Evolutionary conservation across 2,329 filamentous ascomycete species (phyloP).

Genomic region (Hymenoscyphus infarciens): DNA sequence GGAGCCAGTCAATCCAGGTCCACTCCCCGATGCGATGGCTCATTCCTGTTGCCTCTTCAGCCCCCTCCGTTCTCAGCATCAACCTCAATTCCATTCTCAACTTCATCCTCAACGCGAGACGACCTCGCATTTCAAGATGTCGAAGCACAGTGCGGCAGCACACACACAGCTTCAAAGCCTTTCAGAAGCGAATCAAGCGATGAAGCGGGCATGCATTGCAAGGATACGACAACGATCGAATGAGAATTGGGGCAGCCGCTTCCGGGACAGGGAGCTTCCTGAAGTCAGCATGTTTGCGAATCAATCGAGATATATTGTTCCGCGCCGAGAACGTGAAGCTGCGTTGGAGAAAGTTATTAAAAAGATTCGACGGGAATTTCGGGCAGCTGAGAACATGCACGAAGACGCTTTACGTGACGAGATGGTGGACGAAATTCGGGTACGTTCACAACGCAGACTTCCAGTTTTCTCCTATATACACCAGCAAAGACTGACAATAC

Average conservation of each 20-base stretch:
- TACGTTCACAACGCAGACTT: background rate
- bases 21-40: too few relatives aligned
- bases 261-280: background rate
- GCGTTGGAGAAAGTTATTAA: background rate
- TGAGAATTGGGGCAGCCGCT: background rate
- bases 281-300: background rate
- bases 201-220: too few relatives aligned
- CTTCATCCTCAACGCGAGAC: too few relatives aligned
- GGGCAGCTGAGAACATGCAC: background rate
- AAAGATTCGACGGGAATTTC: background rate
- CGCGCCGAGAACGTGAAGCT: background rate
- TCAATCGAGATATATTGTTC: background rate
- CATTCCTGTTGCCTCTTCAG: too few relatives aligned
- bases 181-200: too few relatives aligned
- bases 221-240: background rate
- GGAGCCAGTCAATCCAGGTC: too few relatives aligned
- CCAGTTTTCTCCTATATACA: background rate
- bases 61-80: too few relatives aligned
- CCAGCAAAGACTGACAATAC: background rate
- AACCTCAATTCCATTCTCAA: too few relatives aligned
- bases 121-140: too few relatives aligned
- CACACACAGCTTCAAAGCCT: too few relatives aligned
- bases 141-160: too few relatives aligned
- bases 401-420: background rate
- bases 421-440: background rate